A percentile compares a stretch with the other conserved stretches of the same genome.
phyloP scores from a whole-genome alignment of 257 asterid species.

The Nicotiana sylvestris region DNA sequence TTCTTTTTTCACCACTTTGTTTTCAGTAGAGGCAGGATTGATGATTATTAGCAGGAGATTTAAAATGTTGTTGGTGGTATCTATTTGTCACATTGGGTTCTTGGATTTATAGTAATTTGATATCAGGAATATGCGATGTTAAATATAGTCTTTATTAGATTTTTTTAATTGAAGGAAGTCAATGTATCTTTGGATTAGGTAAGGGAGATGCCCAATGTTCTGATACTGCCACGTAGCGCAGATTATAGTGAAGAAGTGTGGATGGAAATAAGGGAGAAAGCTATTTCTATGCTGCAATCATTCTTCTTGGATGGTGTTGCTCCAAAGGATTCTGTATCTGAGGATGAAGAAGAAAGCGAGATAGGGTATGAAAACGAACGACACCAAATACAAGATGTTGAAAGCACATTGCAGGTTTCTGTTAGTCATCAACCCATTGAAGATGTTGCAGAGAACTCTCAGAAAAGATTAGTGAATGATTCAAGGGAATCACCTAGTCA shows the following conservation, averaged over 20 bases:
- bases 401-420: conserved; percentile 55
- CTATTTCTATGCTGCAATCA: conserved; percentile 70
- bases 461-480: conserved; percentile 46
- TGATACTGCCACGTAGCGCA: conserved; percentile 98
- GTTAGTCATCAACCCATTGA: conserved; percentile 43
- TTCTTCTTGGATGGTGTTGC: conserved; percentile 68
- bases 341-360: conserved; percentile 73
- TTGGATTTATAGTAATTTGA: background rate
- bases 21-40: background rate
- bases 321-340: conserved; percentile 79
- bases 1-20: background rate
- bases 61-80: background rate
- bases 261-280: conserved; percentile 97
- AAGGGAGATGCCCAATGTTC: conserved; percentile 98
- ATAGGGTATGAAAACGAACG: conserved; percentile 44
- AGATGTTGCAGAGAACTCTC: conserved; percentile 69
- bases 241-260: conserved; percentile 99
- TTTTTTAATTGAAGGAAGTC: conserved; percentile 4
- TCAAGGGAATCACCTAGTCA: conserved; percentile 63
- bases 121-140: background rate
- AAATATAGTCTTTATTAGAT: conserved; percentile 12
- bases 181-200: conserved; percentile 40
- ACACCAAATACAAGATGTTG: conserved; percentile 37
- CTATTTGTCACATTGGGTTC: background rate
- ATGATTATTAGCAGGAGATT: background rate